Evolutionary conservation across 805 yeast genomes (phyloP).

Genomic region (Schizosaccharomyces octosporus): DNA sequence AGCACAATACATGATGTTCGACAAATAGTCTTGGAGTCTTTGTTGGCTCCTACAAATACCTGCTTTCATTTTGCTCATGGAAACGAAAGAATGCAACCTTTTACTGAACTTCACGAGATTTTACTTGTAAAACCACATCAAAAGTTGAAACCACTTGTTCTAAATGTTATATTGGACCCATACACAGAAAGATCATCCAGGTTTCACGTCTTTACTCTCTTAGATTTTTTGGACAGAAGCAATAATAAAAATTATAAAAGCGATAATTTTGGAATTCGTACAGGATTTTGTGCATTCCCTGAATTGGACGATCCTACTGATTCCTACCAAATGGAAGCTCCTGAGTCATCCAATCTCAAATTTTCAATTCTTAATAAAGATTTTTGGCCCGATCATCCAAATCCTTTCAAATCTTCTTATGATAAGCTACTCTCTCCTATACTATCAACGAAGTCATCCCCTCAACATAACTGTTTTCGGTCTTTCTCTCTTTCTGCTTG

Average conservation of each 20-base stretch:
- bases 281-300: conserved; percentile 7
- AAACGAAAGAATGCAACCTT: conserved; percentile 17
- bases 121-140: conserved; percentile 13
- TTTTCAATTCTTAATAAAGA: no score
- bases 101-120: conserved; percentile 12
- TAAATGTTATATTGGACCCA: conserved; percentile 27
- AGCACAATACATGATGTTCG: conserved; percentile 29
- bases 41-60: conserved; percentile 35
- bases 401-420: neutral
- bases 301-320: neutral
- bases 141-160: conserved; percentile 10
- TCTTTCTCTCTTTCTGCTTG: conserved; percentile 55
- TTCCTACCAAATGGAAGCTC: no score
- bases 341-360: no score
- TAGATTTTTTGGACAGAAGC: conserved; percentile 19
- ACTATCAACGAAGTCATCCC: no score
- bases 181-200: conserved; percentile 38
- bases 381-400: neutral
- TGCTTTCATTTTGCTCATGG: conserved; percentile 25
- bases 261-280: neutral
- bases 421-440: no score
- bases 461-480: conserved; percentile 12
- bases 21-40: conserved; percentile 31
- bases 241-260: neutral
- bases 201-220: conserved; percentile 35